These are phyloP conservation scores for Paracoccidioides brasiliensis DNA, from an alignment of 2,329 filamentous ascomycete species.

Conservation along the genomic window DNA sequence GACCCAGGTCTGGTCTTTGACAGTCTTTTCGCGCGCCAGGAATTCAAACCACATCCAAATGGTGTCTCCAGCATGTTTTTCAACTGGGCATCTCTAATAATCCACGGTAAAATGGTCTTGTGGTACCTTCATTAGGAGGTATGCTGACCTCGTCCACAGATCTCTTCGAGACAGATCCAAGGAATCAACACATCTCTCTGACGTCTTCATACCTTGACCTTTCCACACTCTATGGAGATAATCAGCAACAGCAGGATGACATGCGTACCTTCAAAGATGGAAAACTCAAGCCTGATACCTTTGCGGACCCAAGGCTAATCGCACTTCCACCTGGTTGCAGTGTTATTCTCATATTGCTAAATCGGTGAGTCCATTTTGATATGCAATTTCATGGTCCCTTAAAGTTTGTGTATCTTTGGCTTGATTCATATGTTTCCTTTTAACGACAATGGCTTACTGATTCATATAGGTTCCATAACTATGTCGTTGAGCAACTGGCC, in stretches of 20 bases:
- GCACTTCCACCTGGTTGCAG: slow-evolving; percentile 24
- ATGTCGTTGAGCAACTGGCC: slow-evolving; percentile 24
- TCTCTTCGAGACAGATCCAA: slow-evolving; percentile 31
- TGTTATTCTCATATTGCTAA: slow-evolving; percentile 25
- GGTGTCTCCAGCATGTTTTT: slow-evolving; percentile 37
- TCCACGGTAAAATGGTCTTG: slow-evolving; percentile 26
- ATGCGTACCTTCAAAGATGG: slow-evolving; percentile 27
- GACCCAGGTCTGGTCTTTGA: slow-evolving; percentile 19
- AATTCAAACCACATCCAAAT: slow-evolving; percentile 27
- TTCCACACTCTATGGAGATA: slow-evolving; percentile 33
- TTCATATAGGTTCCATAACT: slow-evolving; percentile 24
- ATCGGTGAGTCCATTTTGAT: slow-evolving; percentile 40
- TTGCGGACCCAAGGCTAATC: slow-evolving; percentile 23
- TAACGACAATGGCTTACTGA: neutral
- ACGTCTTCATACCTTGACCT: slow-evolving; percentile 38
- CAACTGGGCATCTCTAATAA: slow-evolving; percentile 40
- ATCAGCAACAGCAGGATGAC: slow-evolving; percentile 20
- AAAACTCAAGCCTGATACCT: slow-evolving; percentile 27
- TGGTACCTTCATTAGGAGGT: neutral
- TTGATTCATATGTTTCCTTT: slow-evolving; percentile 13
- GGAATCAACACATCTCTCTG: slow-evolving; percentile 23
- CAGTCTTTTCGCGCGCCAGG: slow-evolving; percentile 36
- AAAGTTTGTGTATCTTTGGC: neutral
- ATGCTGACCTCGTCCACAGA: slow-evolving; percentile 16
- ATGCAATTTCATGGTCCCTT: neutral